Base-by-base conservation (phyloP, 2,329 filamentous ascomycete genomes). In the Blastomyces parvus region DNA sequence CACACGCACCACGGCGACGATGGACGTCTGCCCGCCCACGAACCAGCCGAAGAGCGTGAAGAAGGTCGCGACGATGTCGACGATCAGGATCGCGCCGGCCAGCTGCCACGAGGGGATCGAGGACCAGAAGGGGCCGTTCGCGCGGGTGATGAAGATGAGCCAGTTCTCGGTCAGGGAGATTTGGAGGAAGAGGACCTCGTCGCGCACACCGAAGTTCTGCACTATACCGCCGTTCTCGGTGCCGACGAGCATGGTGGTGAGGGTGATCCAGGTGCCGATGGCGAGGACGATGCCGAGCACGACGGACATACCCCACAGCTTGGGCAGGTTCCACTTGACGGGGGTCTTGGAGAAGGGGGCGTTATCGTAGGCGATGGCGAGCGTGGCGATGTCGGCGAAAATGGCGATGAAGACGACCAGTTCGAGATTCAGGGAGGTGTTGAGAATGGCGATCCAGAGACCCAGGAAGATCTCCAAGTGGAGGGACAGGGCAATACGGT, bases 131-230 rank as follows among this genome's bases (percentile, higher is more conserved):
- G 90, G 90, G 72, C 91, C 90, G 78, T 92, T 92, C 79, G 90
- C 88, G 83, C 91, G 90, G 68, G 91, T 96, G 79, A 96, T 93
- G 82, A 96, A 95, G 78, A 96, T 96, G 61, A 96, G 84, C 91
- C 91, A 96, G 81, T 95, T 96, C 83, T 96, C 90, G 65, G 91
- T 92, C 62, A 96, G 84, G 14, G 89, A 90, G 76, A 96, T 90
- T 79, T 96, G 86, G 46, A 96, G 86, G 84, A 96, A 96, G 72
- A 96, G 79, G 64, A 96, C 86, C 70, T 87, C 86, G 70, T 96
- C 90, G 62, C 89, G 80, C 74, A 87, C 84, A 83, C 91, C 91
- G 70, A 88, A 89, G 80, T 94, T 93, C 83, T 96, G 89, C 68
- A 92, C 88, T 70, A 96, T 93, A 84, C 91, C 91, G 70, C 88